Base-by-base conservation (phyloP, 2,329 filamentous ascomycete species). In the Ophiostoma quercus region DNA sequence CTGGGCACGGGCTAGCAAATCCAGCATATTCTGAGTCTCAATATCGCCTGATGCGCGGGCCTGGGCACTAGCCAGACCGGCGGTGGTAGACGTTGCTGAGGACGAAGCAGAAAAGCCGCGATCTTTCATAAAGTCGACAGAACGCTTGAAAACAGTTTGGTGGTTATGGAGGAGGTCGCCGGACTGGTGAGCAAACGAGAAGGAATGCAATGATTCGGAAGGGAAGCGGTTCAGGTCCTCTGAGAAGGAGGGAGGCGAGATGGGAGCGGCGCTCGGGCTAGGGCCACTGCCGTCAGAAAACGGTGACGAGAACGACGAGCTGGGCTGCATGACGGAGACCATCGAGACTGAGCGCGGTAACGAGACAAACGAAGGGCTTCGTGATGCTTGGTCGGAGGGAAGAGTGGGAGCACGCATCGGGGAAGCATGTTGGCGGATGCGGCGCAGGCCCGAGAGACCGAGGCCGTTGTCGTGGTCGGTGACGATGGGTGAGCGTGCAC, bases 41-140 rank as follows among this genome's bases (percentile, higher is more conserved):
- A 92, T 82, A 79, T 98, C 94, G 29, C 93, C 94, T 72, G 86
- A 88, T 68, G 91, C 84, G 76, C 91, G 89, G 68, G 94, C 92
- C 79, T 97, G 92, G 19, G 92, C 93, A 76, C 88, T 92, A 63
- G 90, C 89, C 74, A 97, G 88, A 12, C 88, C 92, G 16, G 91
- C 87, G 76, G 90, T 91, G 68, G 39, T 22, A 37, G 66, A 51
- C 41, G 43, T 54, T 67, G 66, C 66, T 22, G 43, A 54, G 39
- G 71, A 68, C 22, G 62, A 69, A 68, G 77, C 80, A 41, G 90
- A 87, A 90, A 92, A 94, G 73, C 91, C 91, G 73, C 92, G 91
- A 77, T 97, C 93, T 76, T 92, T 91, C 91, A 99, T 96, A 77
- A 98, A 97, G 79, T 98, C 95, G 77, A 97, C 90, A 9, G 94